phyloP scores from a whole-genome alignment of 2,329 filamentous ascomycete species.

The Colletotrichum simmondsii region DNA sequence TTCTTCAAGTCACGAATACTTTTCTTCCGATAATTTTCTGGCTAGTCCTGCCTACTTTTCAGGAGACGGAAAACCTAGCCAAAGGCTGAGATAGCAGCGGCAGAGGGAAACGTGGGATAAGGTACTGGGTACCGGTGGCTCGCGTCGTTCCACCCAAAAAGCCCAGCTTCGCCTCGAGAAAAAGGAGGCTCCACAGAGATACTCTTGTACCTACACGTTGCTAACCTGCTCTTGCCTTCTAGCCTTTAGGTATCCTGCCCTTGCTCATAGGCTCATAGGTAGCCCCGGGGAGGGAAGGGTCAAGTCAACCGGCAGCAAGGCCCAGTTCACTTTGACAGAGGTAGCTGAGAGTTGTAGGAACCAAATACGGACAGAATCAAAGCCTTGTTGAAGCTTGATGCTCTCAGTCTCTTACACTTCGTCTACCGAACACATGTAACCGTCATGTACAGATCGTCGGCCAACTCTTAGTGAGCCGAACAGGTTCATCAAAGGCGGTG shows the following conservation, averaged over 20 bases:
- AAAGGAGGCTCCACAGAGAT: conserved; percentile 2
- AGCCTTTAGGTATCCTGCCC: neutral
- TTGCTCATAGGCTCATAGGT: neutral
- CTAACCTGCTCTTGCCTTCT: neutral
- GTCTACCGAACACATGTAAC: neutral
- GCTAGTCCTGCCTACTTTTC: neutral
- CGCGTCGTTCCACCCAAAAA: neutral
- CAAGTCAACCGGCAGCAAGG: neutral
- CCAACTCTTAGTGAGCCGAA: neutral
- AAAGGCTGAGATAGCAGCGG: neutral
- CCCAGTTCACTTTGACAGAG: neutral
- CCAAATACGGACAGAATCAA: neutral
- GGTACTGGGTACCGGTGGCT: neutral
- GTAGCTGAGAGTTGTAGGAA: neutral
- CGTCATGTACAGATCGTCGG: neutral
- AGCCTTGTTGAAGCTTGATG: neutral
- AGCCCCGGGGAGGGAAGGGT: neutral
- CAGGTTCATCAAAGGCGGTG: conserved; percentile 26
- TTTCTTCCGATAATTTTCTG: neutral
- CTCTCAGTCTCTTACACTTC: neutral
- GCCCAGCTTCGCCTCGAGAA: neutral
- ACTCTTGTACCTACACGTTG: neutral
- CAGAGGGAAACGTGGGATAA: neutral
- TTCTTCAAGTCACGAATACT: neutral
- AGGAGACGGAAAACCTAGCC: neutral